A percentile compares a stretch with the other conserved stretches of the same genome.
phyloP scores from a whole-genome alignment of 2,329 filamentous ascomycete species.

The Colletotrichum navitas region DNA sequence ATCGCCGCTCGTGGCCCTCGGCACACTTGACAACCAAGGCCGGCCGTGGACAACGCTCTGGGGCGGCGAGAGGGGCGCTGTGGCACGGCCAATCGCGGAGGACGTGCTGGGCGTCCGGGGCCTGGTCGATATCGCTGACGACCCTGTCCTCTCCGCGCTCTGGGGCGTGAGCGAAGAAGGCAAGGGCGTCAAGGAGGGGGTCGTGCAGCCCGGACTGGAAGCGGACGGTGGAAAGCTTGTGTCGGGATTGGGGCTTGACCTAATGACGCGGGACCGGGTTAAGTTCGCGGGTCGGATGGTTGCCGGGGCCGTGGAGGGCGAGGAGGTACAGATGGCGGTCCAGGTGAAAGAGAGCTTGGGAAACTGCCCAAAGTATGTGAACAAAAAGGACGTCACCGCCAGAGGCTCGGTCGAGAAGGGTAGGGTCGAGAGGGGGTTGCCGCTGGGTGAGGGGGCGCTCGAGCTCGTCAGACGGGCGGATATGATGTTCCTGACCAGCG shows the following conservation, averaged over 20 bases:
- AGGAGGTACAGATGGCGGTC: constrained; percentile 69
- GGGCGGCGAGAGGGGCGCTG: constrained; percentile 76
- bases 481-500: constrained; percentile 82
- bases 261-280: constrained; percentile 76
- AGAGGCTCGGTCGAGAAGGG: constrained; percentile 17
- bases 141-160: constrained; percentile 78
- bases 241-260: constrained; percentile 71
- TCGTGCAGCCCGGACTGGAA: constrained; percentile 56
- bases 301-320: constrained; percentile 67
- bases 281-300: constrained; percentile 80
- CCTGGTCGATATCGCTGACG: constrained; percentile 69
- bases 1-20: constrained; percentile 79
- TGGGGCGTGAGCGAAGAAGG: constrained; percentile 60
- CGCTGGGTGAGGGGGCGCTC: constrained; percentile 66
- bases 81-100: constrained; percentile 72
- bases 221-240: constrained; percentile 53
- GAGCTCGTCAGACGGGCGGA: constrained; percentile 74
- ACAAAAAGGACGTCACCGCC: constrained; percentile 73
- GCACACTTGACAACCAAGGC: constrained; percentile 74
- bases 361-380: constrained; percentile 91
- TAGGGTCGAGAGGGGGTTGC: constrained; percentile 49
- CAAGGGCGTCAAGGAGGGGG: constrained; percentile 54
- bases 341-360: constrained; percentile 80
- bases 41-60: constrained; percentile 83
- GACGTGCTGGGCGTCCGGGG: constrained; percentile 74